Evolutionary conservation across 768 basidiomycete species (phyloP).

Genomic region (Neoboletus magnificus): DNA sequence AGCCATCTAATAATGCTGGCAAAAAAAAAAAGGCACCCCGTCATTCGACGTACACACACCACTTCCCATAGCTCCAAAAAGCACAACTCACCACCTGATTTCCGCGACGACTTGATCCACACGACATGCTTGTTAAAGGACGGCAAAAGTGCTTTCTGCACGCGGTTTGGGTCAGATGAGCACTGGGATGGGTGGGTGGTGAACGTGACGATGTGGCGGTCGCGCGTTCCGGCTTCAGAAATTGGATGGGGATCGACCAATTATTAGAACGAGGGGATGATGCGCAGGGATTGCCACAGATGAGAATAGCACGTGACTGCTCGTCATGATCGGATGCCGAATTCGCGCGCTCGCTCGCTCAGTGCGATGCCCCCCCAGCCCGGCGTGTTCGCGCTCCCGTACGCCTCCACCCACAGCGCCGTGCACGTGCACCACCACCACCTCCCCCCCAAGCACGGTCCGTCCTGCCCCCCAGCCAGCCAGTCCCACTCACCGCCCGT

Average conservation of each 20-base stretch:
- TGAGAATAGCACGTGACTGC: neutral
- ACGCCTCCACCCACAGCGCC: slow-evolving; percentile 46
- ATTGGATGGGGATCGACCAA: slow-evolving; percentile 7
- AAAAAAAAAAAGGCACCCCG: neutral
- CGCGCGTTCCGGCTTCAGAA: neutral
- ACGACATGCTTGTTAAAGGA: neutral
- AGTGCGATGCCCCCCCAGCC: slow-evolving; percentile 62
- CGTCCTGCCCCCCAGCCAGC: neutral
- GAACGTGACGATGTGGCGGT: neutral
- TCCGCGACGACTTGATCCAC: neutral
- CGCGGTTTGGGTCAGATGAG: neutral
- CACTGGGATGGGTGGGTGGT: neutral
- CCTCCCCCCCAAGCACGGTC: slow-evolving; percentile 42
- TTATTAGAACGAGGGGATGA: too few species aligned
- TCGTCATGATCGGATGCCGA: neutral
- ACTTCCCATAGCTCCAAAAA: neutral
- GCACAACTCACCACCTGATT: neutral
- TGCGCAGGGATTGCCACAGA: too few species aligned
- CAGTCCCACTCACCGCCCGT: slow-evolving; percentile 30
- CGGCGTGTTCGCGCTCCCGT: slow-evolving; percentile 63
- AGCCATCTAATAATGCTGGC: neutral
- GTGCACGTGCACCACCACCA: slow-evolving; percentile 39
- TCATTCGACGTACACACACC: neutral
- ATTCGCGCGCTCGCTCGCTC: neutral
- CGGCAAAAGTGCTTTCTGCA: neutral